Percentiles rank a stretch among this genome's conserved stretches.
These are phyloP conservation scores for Candida yuanshanica DNA, from an alignment of 805 yeast genomes.

Conservation along the genomic window DNA sequence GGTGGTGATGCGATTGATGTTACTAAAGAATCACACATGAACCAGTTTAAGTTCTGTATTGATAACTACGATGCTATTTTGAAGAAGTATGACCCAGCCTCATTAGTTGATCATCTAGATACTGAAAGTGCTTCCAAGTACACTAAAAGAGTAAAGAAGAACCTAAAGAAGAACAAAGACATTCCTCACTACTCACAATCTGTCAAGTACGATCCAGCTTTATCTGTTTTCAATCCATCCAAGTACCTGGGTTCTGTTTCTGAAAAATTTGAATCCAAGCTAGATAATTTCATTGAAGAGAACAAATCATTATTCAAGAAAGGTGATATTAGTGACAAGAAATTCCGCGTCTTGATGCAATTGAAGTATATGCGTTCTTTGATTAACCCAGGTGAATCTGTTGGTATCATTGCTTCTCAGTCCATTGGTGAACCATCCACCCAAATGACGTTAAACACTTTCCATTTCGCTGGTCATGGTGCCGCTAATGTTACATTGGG, in stretches of 20 bases:
- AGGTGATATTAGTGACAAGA: slow-evolving; percentile 57
- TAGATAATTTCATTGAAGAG: slow-evolving; percentile 61
- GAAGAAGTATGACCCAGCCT: slow-evolving; percentile 81
- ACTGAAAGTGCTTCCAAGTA: slow-evolving; percentile 77
- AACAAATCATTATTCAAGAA: slow-evolving; percentile 52
- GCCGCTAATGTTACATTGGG: slow-evolving; percentile 99
- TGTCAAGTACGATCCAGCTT: slow-evolving; percentile 78
- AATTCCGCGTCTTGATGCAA: slow-evolving; percentile 95
- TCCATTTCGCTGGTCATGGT: slow-evolving; percentile 99
- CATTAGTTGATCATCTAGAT: slow-evolving; percentile 66
- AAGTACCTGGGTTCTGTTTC: slow-evolving; percentile 90
- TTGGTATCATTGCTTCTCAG: slow-evolving; percentile 97
- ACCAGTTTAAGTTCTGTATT: slow-evolving; percentile 86
- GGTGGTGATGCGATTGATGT: slow-evolving; percentile 98
- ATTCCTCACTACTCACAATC: slow-evolving; percentile 60
- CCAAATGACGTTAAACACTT: slow-evolving; percentile 95
- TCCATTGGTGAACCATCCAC: slow-evolving; percentile 99
- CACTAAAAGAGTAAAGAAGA: slow-evolving; percentile 75
- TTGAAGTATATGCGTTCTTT: slow-evolving; percentile 95
- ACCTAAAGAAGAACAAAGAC: slow-evolving; percentile 54
- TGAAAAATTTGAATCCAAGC: slow-evolving; percentile 75
- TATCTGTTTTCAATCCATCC: slow-evolving; percentile 81
- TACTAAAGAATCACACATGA: slow-evolving; percentile 89
- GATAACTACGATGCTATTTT: slow-evolving; percentile 86
- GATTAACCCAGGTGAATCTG: slow-evolving; percentile 95